Evolutionary conservation across 352 stramenopile species (phyloP).

Genomic region (Thalassiosira mediterranea): DNA sequence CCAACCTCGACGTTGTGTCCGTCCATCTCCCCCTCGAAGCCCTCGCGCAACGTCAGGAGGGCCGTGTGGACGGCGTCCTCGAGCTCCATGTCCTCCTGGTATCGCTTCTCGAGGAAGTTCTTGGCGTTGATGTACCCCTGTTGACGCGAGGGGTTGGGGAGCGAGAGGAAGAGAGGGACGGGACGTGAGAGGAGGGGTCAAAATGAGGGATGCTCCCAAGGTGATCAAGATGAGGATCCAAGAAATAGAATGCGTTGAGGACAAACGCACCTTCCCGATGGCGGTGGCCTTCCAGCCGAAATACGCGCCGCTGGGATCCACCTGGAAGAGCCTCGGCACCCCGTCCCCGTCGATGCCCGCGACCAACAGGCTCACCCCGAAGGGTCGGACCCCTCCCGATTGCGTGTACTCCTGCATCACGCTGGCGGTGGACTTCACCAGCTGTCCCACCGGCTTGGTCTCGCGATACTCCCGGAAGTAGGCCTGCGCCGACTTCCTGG

Average conservation of each 20-base stretch:
- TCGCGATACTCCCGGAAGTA: conserved; percentile 95
- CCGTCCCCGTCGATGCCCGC: conserved; percentile 97
- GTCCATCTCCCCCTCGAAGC: conserved; percentile 97
- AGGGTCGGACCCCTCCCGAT: conserved; percentile 96
- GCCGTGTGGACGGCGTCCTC: conserved; percentile 99
- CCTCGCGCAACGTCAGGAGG: conserved; percentile 97
- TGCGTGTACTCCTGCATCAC: conserved; percentile 99
- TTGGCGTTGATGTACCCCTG: conserved; percentile 97
- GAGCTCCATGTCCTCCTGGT: conserved; percentile 96
- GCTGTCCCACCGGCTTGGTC: conserved; percentile 92
- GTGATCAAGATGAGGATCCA: too few species aligned
- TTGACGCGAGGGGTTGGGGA: too few species aligned
- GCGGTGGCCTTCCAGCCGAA: conserved; percentile 99
- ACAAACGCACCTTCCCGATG: conserved; percentile 89
- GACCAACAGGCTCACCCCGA: conserved; percentile 98
- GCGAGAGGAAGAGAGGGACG: too few species aligned
- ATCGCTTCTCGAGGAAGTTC: conserved; percentile 98
- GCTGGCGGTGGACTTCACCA: conserved; percentile 94
- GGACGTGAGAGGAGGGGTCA: too few species aligned
- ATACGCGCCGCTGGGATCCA: conserved; percentile 97
- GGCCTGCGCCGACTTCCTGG: conserved; percentile 93
- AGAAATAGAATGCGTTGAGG: too few species aligned
- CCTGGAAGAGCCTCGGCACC: conserved; percentile 94
- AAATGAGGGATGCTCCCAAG: too few species aligned
- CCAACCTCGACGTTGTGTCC: conserved; percentile 98